Evolutionary conservation across 495 filamentous ascomycete genomes (phyloP), one percentile per base, ranked within the genome.

Genomic region (Polyplosphaeria fusca): DNA sequence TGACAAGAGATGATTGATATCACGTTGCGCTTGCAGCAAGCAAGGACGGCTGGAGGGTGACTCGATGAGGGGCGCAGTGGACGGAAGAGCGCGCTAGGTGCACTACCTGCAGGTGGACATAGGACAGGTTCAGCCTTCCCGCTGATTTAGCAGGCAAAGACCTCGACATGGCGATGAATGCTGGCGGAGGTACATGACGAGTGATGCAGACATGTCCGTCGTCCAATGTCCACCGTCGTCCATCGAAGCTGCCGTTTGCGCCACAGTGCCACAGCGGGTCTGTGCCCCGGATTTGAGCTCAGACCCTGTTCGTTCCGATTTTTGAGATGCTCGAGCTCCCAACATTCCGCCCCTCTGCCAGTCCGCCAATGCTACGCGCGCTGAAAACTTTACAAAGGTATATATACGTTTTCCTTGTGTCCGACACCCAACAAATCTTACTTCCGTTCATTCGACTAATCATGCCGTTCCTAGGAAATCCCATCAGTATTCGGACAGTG

Each of bases 401-500:
- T 14, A 35, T 35, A 35, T 35, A 35, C 30, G 7, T 7, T 7
- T 35, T 7, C 30, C 7, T 35, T 35, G 7, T 35, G 7, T 35
- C 14, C 7, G 14, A 35, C 30, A 35, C 30, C 14, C 14, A 35
- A 7, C 14, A 7, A 35, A 7, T 14, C 14, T 35, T 14, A 35
- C 30, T 14, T 35, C 30, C 14, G 7, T 35, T 35, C 30, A 7
- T 7, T 35, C 7, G 7, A 35, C 30, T 35, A 49, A 52, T 28
- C 20, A 58, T 58, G 55, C 55, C 47, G 26, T 47, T 52, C 27
- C 47, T 58, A 46, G 55, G 48, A 2, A 45, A 23, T n/a, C 16
- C 24, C 35, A 9, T 43, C 37, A 45, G 13, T 5, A n/a, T 14
- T 26, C 18, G 20, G 14, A 39, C 46, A 22, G n/a, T n/a, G n/a